phyloP scores from a whole-genome alignment of 768 basidiomycete species.

The Tulasnella sp. region DNA sequence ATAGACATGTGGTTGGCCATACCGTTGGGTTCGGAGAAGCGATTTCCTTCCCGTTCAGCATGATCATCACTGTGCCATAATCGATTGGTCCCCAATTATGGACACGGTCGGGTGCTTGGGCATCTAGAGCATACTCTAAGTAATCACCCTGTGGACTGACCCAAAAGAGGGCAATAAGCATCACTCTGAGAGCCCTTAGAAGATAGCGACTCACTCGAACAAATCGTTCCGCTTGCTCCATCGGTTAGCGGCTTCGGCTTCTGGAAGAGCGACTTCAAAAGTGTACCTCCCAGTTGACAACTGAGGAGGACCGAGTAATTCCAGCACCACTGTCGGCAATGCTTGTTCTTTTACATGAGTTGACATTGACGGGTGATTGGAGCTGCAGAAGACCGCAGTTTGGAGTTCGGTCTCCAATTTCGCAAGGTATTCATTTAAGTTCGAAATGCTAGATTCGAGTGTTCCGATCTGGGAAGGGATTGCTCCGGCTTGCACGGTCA shows the following conservation, averaged over 20 bases:
- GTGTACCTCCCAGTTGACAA: not conserved
- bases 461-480: not conserved
- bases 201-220: not conserved
- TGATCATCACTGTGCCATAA: not conserved
- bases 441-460: not conserved
- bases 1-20: not conserved
- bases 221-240: not conserved
- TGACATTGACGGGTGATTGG: not conserved
- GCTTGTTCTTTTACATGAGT: not conserved
- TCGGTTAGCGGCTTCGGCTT: not conserved
- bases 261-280: not conserved
- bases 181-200: not conserved
- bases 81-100: not conserved
- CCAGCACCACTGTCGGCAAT: not conserved
- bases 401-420: not conserved
- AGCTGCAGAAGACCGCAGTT: not conserved
- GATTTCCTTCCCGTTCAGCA: not conserved
- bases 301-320: not conserved
- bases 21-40: not conserved
- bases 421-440: not conserved
- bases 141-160: not conserved
- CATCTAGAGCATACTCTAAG: not conserved
- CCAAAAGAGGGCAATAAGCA: not conserved
- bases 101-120: not conserved
- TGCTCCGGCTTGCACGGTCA: not conserved